Evolutionary conservation across 257 asterid genomes (phyloP).

Genomic region (Paraleonurus japonicus): DNA sequence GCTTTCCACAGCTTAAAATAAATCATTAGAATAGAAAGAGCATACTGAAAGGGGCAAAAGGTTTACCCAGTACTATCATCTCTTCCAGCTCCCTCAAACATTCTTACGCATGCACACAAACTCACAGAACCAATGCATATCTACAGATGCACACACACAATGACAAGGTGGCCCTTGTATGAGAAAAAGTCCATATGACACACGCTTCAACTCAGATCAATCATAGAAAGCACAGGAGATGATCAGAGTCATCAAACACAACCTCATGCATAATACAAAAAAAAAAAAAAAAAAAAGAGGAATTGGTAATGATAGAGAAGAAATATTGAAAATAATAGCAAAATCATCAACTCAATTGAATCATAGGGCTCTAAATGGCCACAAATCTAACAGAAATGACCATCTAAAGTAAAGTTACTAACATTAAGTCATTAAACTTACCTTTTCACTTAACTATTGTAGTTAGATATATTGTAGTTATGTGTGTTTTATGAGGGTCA

Average conservation of each 20-base stretch:
- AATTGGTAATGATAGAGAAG: not conserved
- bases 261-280: no score
- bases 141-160: not conserved
- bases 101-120: not conserved
- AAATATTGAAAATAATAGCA: not conserved
- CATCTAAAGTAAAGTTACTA: not conserved
- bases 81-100: not conserved
- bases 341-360: not conserved
- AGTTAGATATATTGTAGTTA: not conserved
- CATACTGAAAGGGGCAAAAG: not conserved
- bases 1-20: not conserved
- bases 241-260: not conserved
- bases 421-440: not conserved
- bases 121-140: not conserved
- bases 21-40: not conserved
- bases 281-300: no score
- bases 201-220: not conserved
- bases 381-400: not conserved
- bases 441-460: not conserved
- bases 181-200: not conserved
- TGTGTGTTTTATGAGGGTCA: not conserved
- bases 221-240: not conserved
- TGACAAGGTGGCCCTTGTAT: not conserved
- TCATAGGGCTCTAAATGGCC: not conserved
- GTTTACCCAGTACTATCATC: not conserved